Conservation (phyloP, 768 basidiomycete genomes). For the Phaeotremella fagi region DNA sequence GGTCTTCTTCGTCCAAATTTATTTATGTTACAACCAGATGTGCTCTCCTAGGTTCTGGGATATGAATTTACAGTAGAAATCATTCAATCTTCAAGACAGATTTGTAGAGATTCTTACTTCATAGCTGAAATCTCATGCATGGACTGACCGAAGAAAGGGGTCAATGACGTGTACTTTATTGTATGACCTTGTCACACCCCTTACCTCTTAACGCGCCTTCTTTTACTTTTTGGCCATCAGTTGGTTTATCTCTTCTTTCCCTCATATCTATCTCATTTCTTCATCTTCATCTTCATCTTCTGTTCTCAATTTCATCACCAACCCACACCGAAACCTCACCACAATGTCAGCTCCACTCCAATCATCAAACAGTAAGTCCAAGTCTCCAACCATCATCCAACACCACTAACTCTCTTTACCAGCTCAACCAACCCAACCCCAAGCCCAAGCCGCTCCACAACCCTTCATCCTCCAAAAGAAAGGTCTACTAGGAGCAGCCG, state of each 20-base stretch:
- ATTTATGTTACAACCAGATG: too few relatives aligned
- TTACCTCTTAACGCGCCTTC: slow-evolving; percentile 1
- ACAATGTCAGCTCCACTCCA: slow-evolving; percentile 6
- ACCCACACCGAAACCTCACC: slow-evolving; percentile 1
- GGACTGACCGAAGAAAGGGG: too few relatives aligned
- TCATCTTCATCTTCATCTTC: not conserved
- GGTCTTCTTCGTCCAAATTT: too few relatives aligned
- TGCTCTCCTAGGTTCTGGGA: too few relatives aligned
- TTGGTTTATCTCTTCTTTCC: not conserved
- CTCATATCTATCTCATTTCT: not conserved
- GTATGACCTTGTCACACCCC: too few relatives aligned
- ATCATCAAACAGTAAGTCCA: slow-evolving; percentile 13
- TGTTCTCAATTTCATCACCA: not conserved
- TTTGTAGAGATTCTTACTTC: too few relatives aligned
- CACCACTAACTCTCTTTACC: not conserved
- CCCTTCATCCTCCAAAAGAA: slow-evolving; percentile 37
- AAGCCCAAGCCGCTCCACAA: slow-evolving; percentile 7
- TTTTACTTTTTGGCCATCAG: not conserved
- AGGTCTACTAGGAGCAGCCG: slow-evolving; percentile 31
- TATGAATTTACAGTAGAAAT: too few relatives aligned
- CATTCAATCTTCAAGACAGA: too few relatives aligned
- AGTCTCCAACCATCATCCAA: not conserved
- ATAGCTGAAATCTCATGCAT: too few relatives aligned
- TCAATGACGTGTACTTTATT: too few relatives aligned
- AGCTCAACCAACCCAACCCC: not conserved